Evolutionary conservation across 345 rosid genomes (phyloP), one percentile per base, ranked within the genome.

Genomic region (Odontarrhena argentea): DNA sequence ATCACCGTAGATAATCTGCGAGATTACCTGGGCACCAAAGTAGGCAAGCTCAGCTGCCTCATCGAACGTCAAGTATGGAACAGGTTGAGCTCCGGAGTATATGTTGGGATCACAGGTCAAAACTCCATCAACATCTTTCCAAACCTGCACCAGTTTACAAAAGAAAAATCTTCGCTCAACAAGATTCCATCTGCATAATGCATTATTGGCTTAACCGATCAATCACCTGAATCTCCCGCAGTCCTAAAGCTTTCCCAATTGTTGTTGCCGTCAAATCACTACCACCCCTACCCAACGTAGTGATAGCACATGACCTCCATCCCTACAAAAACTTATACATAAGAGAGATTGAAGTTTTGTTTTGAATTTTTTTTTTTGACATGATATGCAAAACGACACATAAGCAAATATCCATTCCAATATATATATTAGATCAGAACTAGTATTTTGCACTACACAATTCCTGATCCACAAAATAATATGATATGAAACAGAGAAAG

Each of bases 61-160:
- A 13, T 92, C 98, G 45, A 92, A 92, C 47, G 98, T 92, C 71
- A 92, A 79, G 75, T 69, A 77, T n/a, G 95, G 95, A 44, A 92
- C 95, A 59, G 96, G 82, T 45, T 84, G 84, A 6, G 98, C 96
- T 49, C 8, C 68, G 34, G 78, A 50, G 76, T 83, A 75, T 68
- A 92, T 92, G 71, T 82, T 87, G 32, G 98, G 98, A 74, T 92
- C 98, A 53, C 98, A 92, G 45, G 98, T 92, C 70, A 92, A 76
- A 67, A 92, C 98, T 76, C 98, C 98, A 68, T 92, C 98, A 37
- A 75, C 98, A 83, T 92, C 98, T 81, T 92, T 92, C 98, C 98
- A 92, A 63, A 92, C 98, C 98, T 92, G 70, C 41, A 45, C 30
- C 35, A 47, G 47, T 40, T 30, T 34, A 45, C 78, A 63, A 4